Percentiles rank a stretch among this genome's conserved stretches.
Evolutionary conservation across 805 yeast genomes (phyloP).

Genomic region (Candida hispaniensis): DNA sequence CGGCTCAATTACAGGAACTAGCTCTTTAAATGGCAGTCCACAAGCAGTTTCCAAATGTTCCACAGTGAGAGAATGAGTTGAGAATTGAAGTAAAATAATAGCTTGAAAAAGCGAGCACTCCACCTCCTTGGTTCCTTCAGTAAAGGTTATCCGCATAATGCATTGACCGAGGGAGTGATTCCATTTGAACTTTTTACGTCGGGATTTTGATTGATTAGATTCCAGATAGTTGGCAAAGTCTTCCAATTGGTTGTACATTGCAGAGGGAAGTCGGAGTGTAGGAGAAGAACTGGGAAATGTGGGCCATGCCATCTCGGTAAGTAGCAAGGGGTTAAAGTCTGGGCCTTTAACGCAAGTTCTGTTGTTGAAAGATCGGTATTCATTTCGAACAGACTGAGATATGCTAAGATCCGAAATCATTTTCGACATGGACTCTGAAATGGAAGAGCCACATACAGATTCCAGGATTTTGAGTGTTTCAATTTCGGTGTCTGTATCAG

Average conservation of each 20-base stretch:
- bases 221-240: conserved; percentile 21
- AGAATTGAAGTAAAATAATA: conserved; percentile 24
- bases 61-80: too few relatives aligned
- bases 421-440: conserved; percentile 80
- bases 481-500: conserved; percentile 71
- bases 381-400: conserved; percentile 54
- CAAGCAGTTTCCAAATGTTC: too few relatives aligned
- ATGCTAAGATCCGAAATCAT: conserved; percentile 89
- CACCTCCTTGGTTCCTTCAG: conserved; percentile 26
- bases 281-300: conserved; percentile 22
- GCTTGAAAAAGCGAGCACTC: conserved; percentile 25
- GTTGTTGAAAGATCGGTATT: conserved; percentile 35
- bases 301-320: conserved; percentile 29
- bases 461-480: conserved; percentile 70
- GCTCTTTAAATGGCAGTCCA: too few relatives aligned
- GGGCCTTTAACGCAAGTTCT: conserved; percentile 1
- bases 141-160: conserved; percentile 24
- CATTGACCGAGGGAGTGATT: conserved; percentile 26
- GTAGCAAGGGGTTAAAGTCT: conserved; percentile 21
- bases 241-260: conserved; percentile 20
- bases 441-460: conserved; percentile 78
- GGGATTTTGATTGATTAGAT: conserved; percentile 12
- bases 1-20: too few relatives aligned
- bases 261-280: conserved; percentile 22
- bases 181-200: conserved; percentile 23